Evolutionary conservation across 768 basidiomycete species (phyloP), one percentile per base, ranked within the genome.

Genomic region (Lentinula lateritia): DNA sequence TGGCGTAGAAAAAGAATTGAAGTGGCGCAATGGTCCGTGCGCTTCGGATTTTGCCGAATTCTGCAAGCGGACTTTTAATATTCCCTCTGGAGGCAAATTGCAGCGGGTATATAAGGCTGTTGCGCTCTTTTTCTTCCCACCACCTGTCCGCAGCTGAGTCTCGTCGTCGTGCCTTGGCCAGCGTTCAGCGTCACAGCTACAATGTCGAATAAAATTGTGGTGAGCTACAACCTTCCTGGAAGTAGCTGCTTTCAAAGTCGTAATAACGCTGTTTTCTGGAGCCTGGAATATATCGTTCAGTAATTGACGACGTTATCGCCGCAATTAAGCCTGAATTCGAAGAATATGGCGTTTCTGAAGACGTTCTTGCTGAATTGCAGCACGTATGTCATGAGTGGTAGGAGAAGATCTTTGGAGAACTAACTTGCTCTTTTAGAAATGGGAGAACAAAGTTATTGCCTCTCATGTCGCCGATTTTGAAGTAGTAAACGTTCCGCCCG

Each of bases 161-260:
- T 42, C 52, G 52, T 61, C 60, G 60, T 63, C 35, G 58, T 45
- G 38, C 32, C 23, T 56, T 53, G 46, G 43, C 58, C 73, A 71
- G 66, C 68, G 66, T 43, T 61, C 69, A 74, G 70, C 45, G 58
- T 59, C 39, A 18, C 56, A 28, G 60, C 15, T 52, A 50, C 68
- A 68, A 96, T 95, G 94, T 95, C 93, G 63, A 96, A 96, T 89
- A 95, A 95, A 83, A 93, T 94, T 81, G 94, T 96, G 87, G 93
- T 95, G 84, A 92, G 91, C 89, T 86, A 78, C 86, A 83, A 83
- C 78, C 75, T 80, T 75, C 76, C 76, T 75, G 73, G 76, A 81
- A 79, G 81, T 84, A 84, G 81, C 79, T 72, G 75, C 73, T 65
- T 71, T 68, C 75, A 78, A 79, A 77, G 58, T 46, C 16, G 54